phyloP scores from a whole-genome alignment of 2,329 filamentous ascomycete genomes.

The Venturia aucupariae region DNA sequence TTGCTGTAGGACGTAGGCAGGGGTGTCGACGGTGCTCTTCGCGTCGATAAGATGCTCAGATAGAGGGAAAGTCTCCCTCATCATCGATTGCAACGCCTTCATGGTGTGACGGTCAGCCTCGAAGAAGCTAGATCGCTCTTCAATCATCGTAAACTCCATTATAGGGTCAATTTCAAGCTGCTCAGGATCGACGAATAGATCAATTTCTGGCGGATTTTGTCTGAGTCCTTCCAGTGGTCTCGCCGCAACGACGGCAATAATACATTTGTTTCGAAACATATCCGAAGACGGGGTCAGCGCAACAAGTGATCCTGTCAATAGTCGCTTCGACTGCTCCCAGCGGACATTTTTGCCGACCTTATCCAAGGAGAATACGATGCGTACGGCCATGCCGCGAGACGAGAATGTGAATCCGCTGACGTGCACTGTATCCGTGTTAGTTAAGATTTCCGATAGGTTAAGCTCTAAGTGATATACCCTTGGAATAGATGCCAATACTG shows the following conservation, averaged over 20 bases:
- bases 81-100: constrained; percentile 59
- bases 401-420: constrained; percentile 57
- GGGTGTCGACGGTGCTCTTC: constrained; percentile 37
- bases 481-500: constrained; percentile 30
- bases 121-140: constrained; percentile 64
- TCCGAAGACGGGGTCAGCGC: constrained; percentile 48
- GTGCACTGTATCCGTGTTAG: too few relatives aligned
- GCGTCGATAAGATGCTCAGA: constrained; percentile 50
- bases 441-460: too few relatives aligned
- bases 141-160: constrained; percentile 67
- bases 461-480: too few relatives aligned
- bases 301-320: constrained; percentile 46
- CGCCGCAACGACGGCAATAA: constrained; percentile 64
- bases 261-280: constrained; percentile 54
- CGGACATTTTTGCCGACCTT: constrained; percentile 15
- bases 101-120: constrained; percentile 68
- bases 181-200: constrained; percentile 60
- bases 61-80: constrained; percentile 48
- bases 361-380: constrained; percentile 35
- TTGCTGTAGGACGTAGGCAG: constrained; percentile 43
- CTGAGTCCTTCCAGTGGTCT: constrained; percentile 55
- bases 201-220: constrained; percentile 59
- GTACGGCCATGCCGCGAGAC: constrained; percentile 52
- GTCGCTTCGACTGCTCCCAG: constrained; percentile 41
- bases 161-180: constrained; percentile 61